Conservation (phyloP, 768 basidiomycete genomes). For the Gloeophyllum trabeum region DNA sequence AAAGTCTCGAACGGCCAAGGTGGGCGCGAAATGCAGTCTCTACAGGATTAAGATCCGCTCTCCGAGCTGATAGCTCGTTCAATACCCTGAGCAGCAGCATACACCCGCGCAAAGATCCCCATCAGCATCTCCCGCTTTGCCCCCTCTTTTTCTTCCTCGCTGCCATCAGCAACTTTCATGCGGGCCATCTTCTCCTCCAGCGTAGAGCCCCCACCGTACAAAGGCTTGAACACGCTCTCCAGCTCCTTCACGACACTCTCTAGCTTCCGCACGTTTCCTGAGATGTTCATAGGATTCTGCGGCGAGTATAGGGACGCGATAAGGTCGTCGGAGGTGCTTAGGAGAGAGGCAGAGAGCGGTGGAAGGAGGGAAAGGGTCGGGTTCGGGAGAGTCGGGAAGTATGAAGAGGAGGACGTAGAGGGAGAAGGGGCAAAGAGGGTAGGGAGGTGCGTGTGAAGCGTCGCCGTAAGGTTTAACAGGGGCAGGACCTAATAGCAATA, state of each 20-base stretch:
- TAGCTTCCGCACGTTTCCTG: slow-evolving; percentile 26
- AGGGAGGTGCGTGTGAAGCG: slow-evolving; percentile 52
- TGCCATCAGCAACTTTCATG: slow-evolving; percentile 11
- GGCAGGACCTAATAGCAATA: slow-evolving; percentile 37
- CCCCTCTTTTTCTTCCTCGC: neutral
- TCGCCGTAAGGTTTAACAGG: slow-evolving; percentile 43
- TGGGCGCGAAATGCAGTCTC: too few relatives aligned
- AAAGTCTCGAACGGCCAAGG: too few relatives aligned
- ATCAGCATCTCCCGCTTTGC: slow-evolving; percentile 2
- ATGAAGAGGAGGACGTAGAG: slow-evolving; percentile 14
- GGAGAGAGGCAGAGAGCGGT: slow-evolving; percentile 34
- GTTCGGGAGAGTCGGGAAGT: slow-evolving; percentile 9
- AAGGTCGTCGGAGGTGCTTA: slow-evolving; percentile 53
- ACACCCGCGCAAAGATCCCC: too few relatives aligned
- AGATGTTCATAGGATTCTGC: slow-evolving; percentile 36
- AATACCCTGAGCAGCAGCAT: too few relatives aligned
- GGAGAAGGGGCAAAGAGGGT: slow-evolving; percentile 24
- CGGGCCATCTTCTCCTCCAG: slow-evolving; percentile 15
- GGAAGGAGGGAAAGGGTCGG: slow-evolving; percentile 39
- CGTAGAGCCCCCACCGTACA: slow-evolving; percentile 13
- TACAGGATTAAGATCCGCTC: too few relatives aligned
- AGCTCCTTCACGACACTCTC: slow-evolving; percentile 25
- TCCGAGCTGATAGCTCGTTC: neutral
- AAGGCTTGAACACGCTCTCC: slow-evolving; percentile 14
- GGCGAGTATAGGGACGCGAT: slow-evolving; percentile 56